Evolutionary conservation across 495 filamentous ascomycete genomes (phyloP), one percentile per base, ranked within the genome.

Genomic region (Stereocaulon alpinum): DNA sequence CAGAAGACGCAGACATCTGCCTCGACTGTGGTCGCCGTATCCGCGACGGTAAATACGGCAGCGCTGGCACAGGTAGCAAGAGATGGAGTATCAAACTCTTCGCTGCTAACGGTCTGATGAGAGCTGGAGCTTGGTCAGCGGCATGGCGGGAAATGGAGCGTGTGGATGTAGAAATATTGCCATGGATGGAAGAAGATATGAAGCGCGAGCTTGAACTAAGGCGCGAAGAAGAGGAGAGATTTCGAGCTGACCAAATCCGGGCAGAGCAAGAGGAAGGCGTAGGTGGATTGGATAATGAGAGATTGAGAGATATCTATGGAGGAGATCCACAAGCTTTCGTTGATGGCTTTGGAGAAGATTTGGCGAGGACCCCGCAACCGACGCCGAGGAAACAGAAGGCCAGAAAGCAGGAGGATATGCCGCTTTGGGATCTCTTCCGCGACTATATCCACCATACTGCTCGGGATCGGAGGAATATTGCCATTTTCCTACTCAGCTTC

Each of bases 141-240:
- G 91, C 87, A 37, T 98, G 93, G 93, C 85, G 80, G 56, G 91
- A 96, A 68, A 98, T 98, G 93, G 93, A 98, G 71, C 80, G 91
- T 34, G 88, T 97, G 9, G 93, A 98, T 71, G 87, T 94, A 0
- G 93, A 98, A 68, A 82, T 98, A 61, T 83, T 86, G 58, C 84
- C 89, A 4, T 85, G 81, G 76, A 71, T 86, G 30, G 80, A 82
- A 1, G 77, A 78, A 6, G 77, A 80, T 42, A 57, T 83, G 44
- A 70, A 76, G 42, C 64, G 73, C 2, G 71, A 74, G 42, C 63
- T 84, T 56, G 77, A 78, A 61, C 43, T 68, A 24, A 67, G 75
- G 30, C 64, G 72, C 6, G 70, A 74, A 37, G 65, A 83, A 55
- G 76, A 79, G 63, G 76, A 72, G 44, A 66, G 66, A 42, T 17